A percentile compares a stretch with the other conserved stretches of the same genome.
Evolutionary conservation across 2,329 filamentous ascomycete genomes (phyloP).

Genomic region (Fusarium caatingaense): DNA sequence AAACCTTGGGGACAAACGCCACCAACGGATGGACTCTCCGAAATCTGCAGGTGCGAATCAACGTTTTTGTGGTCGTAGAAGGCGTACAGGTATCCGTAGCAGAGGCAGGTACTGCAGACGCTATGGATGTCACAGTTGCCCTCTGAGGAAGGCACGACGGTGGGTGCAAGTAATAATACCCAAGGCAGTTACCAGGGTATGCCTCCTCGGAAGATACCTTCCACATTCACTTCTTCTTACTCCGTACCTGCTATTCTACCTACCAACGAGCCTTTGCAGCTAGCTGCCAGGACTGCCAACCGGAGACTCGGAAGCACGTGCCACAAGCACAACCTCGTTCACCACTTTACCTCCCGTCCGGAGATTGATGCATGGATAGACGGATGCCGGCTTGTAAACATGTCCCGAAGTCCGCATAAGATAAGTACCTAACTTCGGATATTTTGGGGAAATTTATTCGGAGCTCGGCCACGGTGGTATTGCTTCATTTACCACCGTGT

Average conservation of each 20-base stretch:
- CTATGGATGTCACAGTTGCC: background rate
- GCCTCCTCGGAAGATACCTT: conserved; percentile 6
- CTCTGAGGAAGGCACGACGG: conserved; percentile 14
- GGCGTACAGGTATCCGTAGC: background rate
- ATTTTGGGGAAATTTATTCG: conserved; percentile 5
- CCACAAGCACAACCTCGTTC: conserved; percentile 1
- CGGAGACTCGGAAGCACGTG: conserved; percentile 21
- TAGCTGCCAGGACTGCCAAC: conserved; percentile 1
- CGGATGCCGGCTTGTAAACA: background rate
- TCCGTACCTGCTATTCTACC: background rate
- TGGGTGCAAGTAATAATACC: background rate
- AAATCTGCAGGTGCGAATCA: conserved; percentile 9
- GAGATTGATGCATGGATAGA: background rate
- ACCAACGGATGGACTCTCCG: conserved; percentile 22
- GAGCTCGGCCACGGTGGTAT: conserved; percentile 5
- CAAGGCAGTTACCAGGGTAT: background rate
- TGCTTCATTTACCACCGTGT: background rate
- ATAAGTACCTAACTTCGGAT: background rate
- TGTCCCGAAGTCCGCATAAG: background rate
- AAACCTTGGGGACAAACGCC: conserved; percentile 11
- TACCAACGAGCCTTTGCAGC: conserved; percentile 6
- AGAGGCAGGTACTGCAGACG: background rate
- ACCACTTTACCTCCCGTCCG: conserved; percentile 2
- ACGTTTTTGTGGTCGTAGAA: background rate
- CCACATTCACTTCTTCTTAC: conserved; percentile 1